Percentiles rank a stretch among this genome's conserved stretches.
Conservation (phyloP, 2,329 filamentous ascomycete genomes). For the Chrysoporthe puriensis region DNA sequence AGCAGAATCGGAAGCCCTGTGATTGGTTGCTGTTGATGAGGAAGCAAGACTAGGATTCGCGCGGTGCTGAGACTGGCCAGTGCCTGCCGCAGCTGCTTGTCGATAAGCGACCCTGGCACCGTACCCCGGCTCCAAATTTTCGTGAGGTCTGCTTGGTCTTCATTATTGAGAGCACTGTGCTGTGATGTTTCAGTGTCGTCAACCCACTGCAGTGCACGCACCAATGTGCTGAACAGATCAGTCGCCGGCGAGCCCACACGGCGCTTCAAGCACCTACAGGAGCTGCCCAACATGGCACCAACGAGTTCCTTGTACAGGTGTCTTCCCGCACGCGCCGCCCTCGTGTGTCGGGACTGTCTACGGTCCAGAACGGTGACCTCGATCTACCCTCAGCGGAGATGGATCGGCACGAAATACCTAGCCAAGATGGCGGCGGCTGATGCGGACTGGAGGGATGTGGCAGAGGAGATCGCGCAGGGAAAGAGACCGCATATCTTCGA, state of each 20-base stretch:
- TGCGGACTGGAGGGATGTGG: conserved; percentile 52
- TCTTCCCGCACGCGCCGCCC: conserved; percentile 21
- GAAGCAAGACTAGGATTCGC: background rate
- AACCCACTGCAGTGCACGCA: background rate
- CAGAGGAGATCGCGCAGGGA: conserved; percentile 53
- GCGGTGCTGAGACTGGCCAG: background rate
- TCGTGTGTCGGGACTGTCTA: conserved; percentile 19
- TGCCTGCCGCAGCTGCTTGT: conserved; percentile 23
- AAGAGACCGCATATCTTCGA: conserved; percentile 60
- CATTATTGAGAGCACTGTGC: background rate
- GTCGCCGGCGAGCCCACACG: background rate
- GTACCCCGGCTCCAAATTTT: conserved; percentile 15
- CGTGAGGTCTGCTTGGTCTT: background rate
- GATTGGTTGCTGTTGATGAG: conserved; percentile 46
- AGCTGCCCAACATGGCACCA: conserved; percentile 35
- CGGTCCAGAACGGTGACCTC: background rate
- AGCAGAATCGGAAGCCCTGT: conserved; percentile 46
- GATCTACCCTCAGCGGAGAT: conserved; percentile 36
- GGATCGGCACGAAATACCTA: conserved; percentile 47
- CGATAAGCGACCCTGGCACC: conserved; percentile 11
- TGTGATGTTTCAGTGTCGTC: background rate
- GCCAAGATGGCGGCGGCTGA: conserved; percentile 48
- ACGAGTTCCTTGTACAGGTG: conserved; percentile 34
- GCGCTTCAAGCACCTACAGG: background rate
- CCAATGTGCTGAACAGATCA: conserved; percentile 9